A percentile compares a stretch with the other conserved stretches of the same genome.
These are phyloP conservation scores for Xerocomus nothofagi DNA, from an alignment of 1,284 basidiomycete genomes.

Conservation along the genomic window DNA sequence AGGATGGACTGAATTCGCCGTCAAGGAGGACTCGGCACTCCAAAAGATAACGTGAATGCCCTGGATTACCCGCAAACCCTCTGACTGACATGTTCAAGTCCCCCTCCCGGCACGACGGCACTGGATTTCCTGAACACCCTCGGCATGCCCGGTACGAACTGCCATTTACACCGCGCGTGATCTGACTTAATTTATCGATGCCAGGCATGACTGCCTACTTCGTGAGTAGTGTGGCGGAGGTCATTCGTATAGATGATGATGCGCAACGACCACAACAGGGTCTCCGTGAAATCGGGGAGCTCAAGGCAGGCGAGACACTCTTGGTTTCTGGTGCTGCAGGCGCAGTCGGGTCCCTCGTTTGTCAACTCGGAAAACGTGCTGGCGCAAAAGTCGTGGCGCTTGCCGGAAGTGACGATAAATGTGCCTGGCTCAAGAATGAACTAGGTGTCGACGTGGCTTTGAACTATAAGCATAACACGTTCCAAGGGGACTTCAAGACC, in stretches of 20 bases:
- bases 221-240: constrained; percentile 39
- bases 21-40: constrained; percentile 56
- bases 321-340: constrained; percentile 89
- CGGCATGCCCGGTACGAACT: constrained; percentile 60
- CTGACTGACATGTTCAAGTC: constrained; percentile 35
- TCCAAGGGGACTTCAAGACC: constrained; percentile 64
- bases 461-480: constrained; percentile 84
- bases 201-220: constrained; percentile 83
- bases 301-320: constrained; percentile 82
- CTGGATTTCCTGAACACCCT: constrained; percentile 80
- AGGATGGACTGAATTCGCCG: constrained; percentile 81
- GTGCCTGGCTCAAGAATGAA: constrained; percentile 77
- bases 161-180: background rate
- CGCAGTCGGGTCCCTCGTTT: constrained; percentile 75
- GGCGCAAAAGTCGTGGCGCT: constrained; percentile 82
- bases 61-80: background rate
- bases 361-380: constrained; percentile 73
- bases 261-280: constrained; percentile 49
- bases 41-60: constrained; percentile 43
- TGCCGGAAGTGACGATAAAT: constrained; percentile 75
- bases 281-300: constrained; percentile 73
- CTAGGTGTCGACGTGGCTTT: constrained; percentile 81
- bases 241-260: constrained; percentile 5
- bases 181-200: constrained; percentile 1
- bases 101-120: constrained; percentile 53